Evolutionary conservation across 2,329 filamentous ascomycete genomes (phyloP).

Genomic region (Raffaelea albimanens): DNA sequence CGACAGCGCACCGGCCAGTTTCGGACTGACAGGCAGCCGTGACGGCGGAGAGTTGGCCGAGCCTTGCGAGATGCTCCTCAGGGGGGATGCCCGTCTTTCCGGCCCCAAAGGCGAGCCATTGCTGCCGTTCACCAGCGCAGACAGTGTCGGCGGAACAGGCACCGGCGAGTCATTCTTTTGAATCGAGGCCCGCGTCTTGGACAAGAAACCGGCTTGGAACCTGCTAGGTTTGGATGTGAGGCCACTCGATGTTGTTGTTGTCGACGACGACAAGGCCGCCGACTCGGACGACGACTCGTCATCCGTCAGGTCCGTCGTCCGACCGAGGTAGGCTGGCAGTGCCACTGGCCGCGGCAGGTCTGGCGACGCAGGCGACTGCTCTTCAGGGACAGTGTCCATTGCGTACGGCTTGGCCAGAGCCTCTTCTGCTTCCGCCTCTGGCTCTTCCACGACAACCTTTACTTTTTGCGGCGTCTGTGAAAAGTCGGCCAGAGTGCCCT

Average conservation of each 20-base stretch:
- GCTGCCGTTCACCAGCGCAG: constrained; percentile 40
- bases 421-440: constrained; percentile 7
- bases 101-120: too few species aligned
- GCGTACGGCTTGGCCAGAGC: too few species aligned
- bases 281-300: constrained; percentile 17
- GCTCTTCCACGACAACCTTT: constrained; percentile 14
- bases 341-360: constrained; percentile 25
- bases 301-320: constrained; percentile 5
- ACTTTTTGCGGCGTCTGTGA: constrained; percentile 74
- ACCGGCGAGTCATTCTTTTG: not conserved
- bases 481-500: constrained; percentile 80
- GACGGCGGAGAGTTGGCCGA: constrained; percentile 37
- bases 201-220: constrained; percentile 83
- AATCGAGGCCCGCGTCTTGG: constrained; percentile 36
- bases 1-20: constrained; percentile 9
- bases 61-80: constrained; percentile 42
- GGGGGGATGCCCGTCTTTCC: too few species aligned
- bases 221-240: constrained; percentile 52
- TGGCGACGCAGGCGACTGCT: constrained; percentile 25
- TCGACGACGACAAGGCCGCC: constrained; percentile 38
- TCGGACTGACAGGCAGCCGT: constrained; percentile 26
- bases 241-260: constrained; percentile 36
- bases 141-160: constrained; percentile 49
- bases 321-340: constrained; percentile 7
- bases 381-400: too few species aligned